Evolutionary conservation across 257 asterid species (phyloP).

Genomic region (Rubia yunnanensis): DNA sequence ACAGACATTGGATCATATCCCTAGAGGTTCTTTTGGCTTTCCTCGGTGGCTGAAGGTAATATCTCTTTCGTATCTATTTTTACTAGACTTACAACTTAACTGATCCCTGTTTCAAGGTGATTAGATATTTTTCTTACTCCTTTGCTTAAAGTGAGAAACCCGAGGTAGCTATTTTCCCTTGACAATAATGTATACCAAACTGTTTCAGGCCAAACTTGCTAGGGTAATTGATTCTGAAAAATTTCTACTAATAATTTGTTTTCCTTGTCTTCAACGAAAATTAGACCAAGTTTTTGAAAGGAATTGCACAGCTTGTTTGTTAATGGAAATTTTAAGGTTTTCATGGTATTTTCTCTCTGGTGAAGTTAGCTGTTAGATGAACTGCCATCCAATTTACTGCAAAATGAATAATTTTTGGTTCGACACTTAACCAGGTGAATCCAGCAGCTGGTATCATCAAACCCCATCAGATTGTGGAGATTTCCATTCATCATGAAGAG

Average conservation of each 20-base stretch:
- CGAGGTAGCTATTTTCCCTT: not conserved
- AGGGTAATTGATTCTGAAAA: not conserved
- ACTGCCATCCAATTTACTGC: not conserved
- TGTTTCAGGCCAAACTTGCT: not conserved
- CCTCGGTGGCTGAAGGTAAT: conserved; percentile 93
- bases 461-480: conserved; percentile 64
- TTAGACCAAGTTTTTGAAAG: not conserved
- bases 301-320: not conserved
- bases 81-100: not conserved
- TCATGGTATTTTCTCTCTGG: not conserved
- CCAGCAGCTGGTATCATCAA: conserved; percentile 74
- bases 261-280: not conserved
- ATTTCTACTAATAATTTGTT: not conserved
- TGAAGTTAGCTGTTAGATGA: not conserved
- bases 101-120: not conserved
- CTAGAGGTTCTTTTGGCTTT: conserved; percentile 86
- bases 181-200: not conserved
- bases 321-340: not conserved
- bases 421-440: conserved; percentile 44
- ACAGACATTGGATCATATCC: conserved; percentile 61
- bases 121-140: not conserved
- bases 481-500: conserved; percentile 63
- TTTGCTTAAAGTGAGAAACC: not conserved
- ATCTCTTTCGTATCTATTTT: conserved; percentile 11
- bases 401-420: conserved; percentile 11